Percentiles rank a stretch among this genome's conserved stretches.
Evolutionary conservation across 2,329 filamentous ascomycete species (phyloP).

Genomic region (Apiospora koreana): DNA sequence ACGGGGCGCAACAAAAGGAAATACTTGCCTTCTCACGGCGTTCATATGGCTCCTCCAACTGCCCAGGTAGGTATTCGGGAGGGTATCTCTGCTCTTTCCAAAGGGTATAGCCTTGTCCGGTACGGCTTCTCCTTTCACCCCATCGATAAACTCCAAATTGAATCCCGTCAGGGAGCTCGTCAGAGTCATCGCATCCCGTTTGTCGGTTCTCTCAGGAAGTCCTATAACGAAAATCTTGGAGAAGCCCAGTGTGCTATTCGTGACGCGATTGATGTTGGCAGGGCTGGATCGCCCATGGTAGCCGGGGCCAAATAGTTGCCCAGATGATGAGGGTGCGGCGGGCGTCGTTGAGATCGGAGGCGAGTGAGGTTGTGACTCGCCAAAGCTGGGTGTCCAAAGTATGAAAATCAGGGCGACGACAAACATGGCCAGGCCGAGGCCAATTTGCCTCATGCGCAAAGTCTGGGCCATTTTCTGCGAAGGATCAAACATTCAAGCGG

Average conservation of each 20-base stretch:
- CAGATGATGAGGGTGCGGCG: not conserved
- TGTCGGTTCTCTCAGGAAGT: slow-evolving; percentile 48
- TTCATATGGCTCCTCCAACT: slow-evolving; percentile 44
- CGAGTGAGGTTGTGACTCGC: not conserved
- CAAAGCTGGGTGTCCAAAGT: not conserved
- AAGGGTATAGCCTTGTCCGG: slow-evolving; percentile 44
- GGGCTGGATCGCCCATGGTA: slow-evolving; percentile 8
- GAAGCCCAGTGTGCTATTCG: slow-evolving; percentile 31
- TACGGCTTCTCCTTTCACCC: slow-evolving; percentile 40
- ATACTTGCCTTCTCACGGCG: slow-evolving; percentile 29
- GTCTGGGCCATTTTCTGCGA: slow-evolving; percentile 1
- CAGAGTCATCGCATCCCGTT: slow-evolving; percentile 48
- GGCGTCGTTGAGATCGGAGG: not conserved
- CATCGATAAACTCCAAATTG: slow-evolving; percentile 45
- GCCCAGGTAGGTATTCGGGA: slow-evolving; percentile 37
- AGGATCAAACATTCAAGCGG: not conserved
- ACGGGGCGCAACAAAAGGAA: not conserved
- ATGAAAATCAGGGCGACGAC: not conserved
- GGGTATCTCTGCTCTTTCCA: slow-evolving; percentile 27
- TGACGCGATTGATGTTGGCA: slow-evolving; percentile 17
- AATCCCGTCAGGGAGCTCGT: slow-evolving; percentile 43
- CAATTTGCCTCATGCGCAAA: slow-evolving; percentile 6
- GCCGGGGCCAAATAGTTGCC: not conserved
- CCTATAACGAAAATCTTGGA: slow-evolving; percentile 42
- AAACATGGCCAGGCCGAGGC: not conserved